Evolutionary conservation across 148 eudicot species (phyloP), one percentile per base, ranked within the genome.

Genomic region (Amaranthus hypochondriacus): DNA sequence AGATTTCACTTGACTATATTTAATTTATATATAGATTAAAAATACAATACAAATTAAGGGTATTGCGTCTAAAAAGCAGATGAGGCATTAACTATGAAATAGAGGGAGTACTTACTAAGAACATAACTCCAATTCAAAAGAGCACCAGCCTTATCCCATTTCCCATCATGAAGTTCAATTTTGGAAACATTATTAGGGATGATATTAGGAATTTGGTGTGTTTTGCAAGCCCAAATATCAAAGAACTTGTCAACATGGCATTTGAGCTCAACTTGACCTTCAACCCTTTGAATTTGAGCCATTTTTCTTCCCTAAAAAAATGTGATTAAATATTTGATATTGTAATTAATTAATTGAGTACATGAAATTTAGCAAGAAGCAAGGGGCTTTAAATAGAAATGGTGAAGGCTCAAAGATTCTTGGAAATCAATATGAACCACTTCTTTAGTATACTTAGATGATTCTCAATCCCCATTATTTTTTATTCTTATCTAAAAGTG

Each of bases 181-280:
- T 75, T 75, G 21, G 69, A 57, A 50, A 67, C 48, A n/a, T 68
- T 75, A 4, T 68, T 15, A 0, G 78, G 78, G 61, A 72, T 57
- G 67, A 70, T 66, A 7, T 75, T 54, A 0, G 57, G 48, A 68
- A 75, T 75, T 13, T 48, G 67, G 44, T 75, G n/a, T 3, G 68
- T 21, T 12, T 75, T 75, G 51, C 28, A 66, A 21, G 73, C 62
- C 78, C 78, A 75, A 68, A 68, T n/a, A 4, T 75, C 42, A 43
- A 68, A 75, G 52, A 57, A 68, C 42, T 68, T 59, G 7, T 75
- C 66, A 47, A 67, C 78, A 4, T 75, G 39, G 48, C 65, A 75
- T 43, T 68, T 75, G 9, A 75, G 50, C 59, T 68, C 78, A n/a
- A 75, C 46, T 68, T 75, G 78, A 5, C 78, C 78, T 75, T 75